These are phyloP conservation scores for Metschnikowia orientalis DNA, from an alignment of 805 yeast species.

Conservation along the genomic window DNA sequence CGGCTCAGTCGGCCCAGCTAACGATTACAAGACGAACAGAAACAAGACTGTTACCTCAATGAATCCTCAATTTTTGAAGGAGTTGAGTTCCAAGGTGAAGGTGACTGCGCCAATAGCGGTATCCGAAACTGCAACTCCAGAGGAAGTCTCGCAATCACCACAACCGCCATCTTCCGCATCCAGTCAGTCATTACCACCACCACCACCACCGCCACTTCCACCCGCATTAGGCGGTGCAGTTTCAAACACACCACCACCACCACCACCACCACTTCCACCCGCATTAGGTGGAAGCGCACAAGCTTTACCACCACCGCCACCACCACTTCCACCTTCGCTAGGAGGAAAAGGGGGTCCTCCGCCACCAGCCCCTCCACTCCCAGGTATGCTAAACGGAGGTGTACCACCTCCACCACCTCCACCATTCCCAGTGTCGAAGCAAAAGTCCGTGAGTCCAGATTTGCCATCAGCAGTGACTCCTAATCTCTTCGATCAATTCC, in stretches of 20 bases:
- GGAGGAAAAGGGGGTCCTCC: slow-evolving; percentile 18
- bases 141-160: slow-evolving; percentile 25
- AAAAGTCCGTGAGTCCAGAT: slow-evolving; percentile 12
- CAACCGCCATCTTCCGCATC: slow-evolving; percentile 21
- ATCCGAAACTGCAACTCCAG: neutral
- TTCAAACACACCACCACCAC: slow-evolving; percentile 24
- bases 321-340: slow-evolving; percentile 23
- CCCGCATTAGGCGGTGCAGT: slow-evolving; percentile 5
- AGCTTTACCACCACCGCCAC: slow-evolving; percentile 20
- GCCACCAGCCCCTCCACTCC: slow-evolving; percentile 23
- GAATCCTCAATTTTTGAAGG: slow-evolving; percentile 50
- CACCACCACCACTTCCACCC: slow-evolving; percentile 27
- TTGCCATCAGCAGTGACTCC: slow-evolving; percentile 18
- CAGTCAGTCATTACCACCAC: slow-evolving; percentile 11
- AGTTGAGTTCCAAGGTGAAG: slow-evolving; percentile 47
- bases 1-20: slow-evolving; percentile 18
- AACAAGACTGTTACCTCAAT: slow-evolving; percentile 35
- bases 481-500: slow-evolving; percentile 42
- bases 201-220: slow-evolving; percentile 28
- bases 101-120: slow-evolving; percentile 33
- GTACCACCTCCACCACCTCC: slow-evolving; percentile 25
- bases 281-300: slow-evolving; percentile 12
- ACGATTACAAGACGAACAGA: slow-evolving; percentile 28
- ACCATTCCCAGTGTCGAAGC: slow-evolving; percentile 20
- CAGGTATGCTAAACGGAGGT: slow-evolving; percentile 20